phyloP scores from a whole-genome alignment of 305 asterid genomes.

The Fraxinus baroniana region DNA sequence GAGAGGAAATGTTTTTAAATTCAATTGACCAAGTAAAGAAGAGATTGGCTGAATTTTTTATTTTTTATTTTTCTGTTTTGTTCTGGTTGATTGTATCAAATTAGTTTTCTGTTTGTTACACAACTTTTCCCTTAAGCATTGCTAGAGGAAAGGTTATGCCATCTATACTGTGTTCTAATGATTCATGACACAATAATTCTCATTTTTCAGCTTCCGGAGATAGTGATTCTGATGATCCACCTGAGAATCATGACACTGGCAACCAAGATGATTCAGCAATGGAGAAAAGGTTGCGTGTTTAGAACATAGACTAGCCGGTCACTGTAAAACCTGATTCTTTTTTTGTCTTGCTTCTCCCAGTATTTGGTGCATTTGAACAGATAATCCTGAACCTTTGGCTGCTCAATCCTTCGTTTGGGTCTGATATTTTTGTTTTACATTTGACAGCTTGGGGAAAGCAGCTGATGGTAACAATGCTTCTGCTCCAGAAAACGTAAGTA shows the following conservation, averaged over 20 bases:
- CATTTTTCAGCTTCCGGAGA: constrained; percentile 45
- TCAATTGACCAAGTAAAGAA: background rate
- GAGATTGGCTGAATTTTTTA: background rate
- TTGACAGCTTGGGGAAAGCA: constrained; percentile 50
- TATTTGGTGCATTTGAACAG: constrained; percentile 5
- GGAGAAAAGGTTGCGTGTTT: constrained; percentile 51
- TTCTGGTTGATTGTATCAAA: background rate
- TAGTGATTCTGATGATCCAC: constrained; percentile 57
- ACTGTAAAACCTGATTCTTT: constrained; percentile 6
- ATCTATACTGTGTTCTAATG: background rate
- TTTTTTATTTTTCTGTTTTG: background rate
- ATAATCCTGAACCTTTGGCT: background rate
- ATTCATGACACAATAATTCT: background rate
- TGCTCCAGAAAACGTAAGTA: constrained; percentile 62
- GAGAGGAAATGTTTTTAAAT: background rate
- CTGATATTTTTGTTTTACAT: constrained; percentile 25
- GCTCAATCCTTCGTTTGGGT: constrained; percentile 24
- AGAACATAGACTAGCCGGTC: constrained; percentile 12
- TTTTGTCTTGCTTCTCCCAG: background rate
- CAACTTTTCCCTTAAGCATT: background rate
- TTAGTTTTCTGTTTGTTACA: constrained; percentile 1
- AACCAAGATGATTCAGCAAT: constrained; percentile 44
- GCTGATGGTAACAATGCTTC: constrained; percentile 40
- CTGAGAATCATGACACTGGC: constrained; percentile 44
- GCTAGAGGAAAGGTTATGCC: background rate